Conservation (phyloP, 257 asterid genomes). For the Ligustrum vulgare region DNA sequence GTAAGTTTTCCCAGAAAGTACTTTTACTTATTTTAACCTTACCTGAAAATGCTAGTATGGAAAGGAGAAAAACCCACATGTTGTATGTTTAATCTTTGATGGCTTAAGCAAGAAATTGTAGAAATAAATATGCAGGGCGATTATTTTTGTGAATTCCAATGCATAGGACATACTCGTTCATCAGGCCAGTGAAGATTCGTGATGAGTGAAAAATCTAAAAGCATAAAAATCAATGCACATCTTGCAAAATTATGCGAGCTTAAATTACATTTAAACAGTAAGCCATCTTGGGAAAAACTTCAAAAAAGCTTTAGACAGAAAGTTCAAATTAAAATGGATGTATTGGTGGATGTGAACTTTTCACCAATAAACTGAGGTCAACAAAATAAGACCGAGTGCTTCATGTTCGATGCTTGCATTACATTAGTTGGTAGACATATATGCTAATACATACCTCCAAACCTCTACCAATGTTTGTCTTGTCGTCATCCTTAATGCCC, state of each 20-base stretch:
- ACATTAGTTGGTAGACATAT: neutral
- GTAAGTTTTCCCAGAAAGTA: neutral
- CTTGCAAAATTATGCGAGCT: neutral
- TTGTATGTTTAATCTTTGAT: neutral
- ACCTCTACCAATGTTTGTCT: constrained; percentile 73
- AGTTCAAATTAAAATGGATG: neutral
- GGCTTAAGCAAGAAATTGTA: neutral
- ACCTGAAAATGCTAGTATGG: neutral
- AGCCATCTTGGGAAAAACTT: neutral
- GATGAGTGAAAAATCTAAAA: neutral
- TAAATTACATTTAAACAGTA: neutral
- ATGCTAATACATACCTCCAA: constrained; percentile 69
- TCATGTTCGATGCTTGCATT: neutral
- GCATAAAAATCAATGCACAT: neutral
- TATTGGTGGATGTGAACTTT: neutral
- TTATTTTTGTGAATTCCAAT: neutral
- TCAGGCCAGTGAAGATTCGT: neutral
- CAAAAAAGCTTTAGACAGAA: neutral
- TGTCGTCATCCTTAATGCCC: constrained; percentile 90
- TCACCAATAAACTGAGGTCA: neutral
- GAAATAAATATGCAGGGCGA: neutral
- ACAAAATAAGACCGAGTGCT: neutral
- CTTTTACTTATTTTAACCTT: neutral
- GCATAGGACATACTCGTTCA: neutral
- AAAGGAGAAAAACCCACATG: neutral